Percentiles rank a stretch among this genome's conserved stretches.
These are phyloP conservation scores for Kingdonia uniflora DNA, from an alignment of 164 flowering plant species.

Conservation along the genomic window DNA sequence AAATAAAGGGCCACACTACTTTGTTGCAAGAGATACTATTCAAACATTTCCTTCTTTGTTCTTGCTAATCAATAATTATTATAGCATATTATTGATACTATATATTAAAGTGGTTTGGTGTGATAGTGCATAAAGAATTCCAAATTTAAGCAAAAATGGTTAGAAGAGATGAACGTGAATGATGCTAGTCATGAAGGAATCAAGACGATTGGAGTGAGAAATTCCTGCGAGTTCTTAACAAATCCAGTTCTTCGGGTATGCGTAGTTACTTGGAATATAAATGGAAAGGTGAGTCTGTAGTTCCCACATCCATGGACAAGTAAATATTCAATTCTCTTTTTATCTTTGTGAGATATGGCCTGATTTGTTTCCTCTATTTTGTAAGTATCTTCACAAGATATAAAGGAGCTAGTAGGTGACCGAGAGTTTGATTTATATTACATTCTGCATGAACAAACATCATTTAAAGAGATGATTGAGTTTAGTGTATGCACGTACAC, in stretches of 20 bases:
- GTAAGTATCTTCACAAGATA: conserved; percentile 39
- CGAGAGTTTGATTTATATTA: conserved; percentile 42
- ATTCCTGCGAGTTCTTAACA: conserved; percentile 25
- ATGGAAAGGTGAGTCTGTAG: conserved; percentile 59
- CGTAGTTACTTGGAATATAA: conserved; percentile 88
- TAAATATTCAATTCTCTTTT: too few relatives aligned
- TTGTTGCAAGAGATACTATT: conserved; percentile 7
- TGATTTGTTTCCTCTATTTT: neutral
- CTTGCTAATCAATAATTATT: too few relatives aligned
- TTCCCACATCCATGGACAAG: too few relatives aligned
- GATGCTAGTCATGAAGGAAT: conserved; percentile 37
- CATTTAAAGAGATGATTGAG: too few relatives aligned
- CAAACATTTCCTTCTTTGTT: too few relatives aligned
- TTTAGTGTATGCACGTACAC: too few relatives aligned
- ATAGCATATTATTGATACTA: too few relatives aligned
- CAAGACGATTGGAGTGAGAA: conserved; percentile 25
- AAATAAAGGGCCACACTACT: neutral
- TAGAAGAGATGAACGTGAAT: conserved; percentile 8
- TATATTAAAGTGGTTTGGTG: too few relatives aligned
- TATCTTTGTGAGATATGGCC: too few relatives aligned
- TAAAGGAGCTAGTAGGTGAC: conserved; percentile 31
- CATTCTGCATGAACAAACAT: too few relatives aligned
- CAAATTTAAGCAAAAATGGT: conserved; percentile 11
- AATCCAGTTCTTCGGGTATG: conserved; percentile 39
- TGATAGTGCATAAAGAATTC: conserved; percentile 16